Percentiles rank a stretch among this genome's conserved stretches.
Evolutionary conservation across 2,329 filamentous ascomycete genomes (phyloP).

Genomic region (Fusarium humuli): DNA sequence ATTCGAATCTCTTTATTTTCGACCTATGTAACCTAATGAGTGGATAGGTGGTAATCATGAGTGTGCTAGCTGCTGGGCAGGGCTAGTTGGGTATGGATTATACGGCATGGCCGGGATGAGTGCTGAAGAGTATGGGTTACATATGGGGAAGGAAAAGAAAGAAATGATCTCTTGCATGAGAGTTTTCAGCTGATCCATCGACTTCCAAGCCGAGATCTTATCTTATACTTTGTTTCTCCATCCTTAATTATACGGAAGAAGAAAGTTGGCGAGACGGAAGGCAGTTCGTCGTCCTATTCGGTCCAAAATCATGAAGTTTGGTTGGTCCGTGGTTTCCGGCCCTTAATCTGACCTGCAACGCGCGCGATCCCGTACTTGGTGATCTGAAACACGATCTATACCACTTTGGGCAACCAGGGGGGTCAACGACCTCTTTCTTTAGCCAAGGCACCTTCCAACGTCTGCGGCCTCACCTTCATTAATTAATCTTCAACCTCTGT

Average conservation of each 20-base stretch:
- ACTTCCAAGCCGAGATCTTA: background rate
- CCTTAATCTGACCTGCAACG: slow-evolving; percentile 39
- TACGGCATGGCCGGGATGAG: slow-evolving; percentile 22
- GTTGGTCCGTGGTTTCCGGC: slow-evolving; percentile 18
- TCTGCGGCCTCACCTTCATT: slow-evolving; percentile 16
- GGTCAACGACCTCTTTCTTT: slow-evolving; percentile 1
- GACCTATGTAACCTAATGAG: slow-evolving; percentile 10
- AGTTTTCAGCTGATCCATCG: background rate
- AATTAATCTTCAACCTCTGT: slow-evolving; percentile 17
- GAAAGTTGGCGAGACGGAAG: background rate
- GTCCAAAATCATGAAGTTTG: slow-evolving; percentile 14
- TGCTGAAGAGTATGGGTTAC: background rate
- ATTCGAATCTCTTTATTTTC: background rate
- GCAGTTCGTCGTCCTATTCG: background rate
- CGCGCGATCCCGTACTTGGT: slow-evolving; percentile 22
- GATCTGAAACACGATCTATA: slow-evolving; percentile 28
- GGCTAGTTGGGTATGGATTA: background rate
- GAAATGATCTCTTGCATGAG: slow-evolving; percentile 5
- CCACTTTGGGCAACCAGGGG: slow-evolving; percentile 9
- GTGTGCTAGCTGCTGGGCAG: background rate
- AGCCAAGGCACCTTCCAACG: slow-evolving; percentile 25
- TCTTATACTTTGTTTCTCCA: background rate
- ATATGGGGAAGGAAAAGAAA: slow-evolving; percentile 13
- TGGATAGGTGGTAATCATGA: background rate
- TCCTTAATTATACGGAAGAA: background rate